Conservation (phyloP, 1,284 basidiomycete species). For the Heterobasidion occidentale region DNA sequence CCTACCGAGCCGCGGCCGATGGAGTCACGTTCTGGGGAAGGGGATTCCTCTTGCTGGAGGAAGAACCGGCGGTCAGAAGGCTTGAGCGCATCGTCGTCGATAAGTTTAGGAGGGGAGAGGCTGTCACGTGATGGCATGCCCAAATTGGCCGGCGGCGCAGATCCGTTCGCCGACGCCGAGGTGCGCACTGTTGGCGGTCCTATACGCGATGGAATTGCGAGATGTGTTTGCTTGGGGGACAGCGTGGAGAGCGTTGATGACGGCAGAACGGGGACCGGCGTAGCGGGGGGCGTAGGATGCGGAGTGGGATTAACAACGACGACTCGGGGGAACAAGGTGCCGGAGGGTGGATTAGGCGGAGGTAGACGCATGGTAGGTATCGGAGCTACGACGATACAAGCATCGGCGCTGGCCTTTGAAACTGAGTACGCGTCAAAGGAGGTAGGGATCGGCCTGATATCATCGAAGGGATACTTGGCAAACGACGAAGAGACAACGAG, state of each 20-base stretch:
- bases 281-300: slow-evolving; percentile 50
- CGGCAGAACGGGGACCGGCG: slow-evolving; percentile 26
- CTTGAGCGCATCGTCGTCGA: slow-evolving; percentile 22
- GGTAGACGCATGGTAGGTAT: slow-evolving; percentile 23
- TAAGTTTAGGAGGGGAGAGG: not conserved
- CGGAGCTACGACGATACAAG: slow-evolving; percentile 18
- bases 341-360: slow-evolving; percentile 17
- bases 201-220: slow-evolving; percentile 19
- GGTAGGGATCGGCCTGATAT: not conserved
- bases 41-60: slow-evolving; percentile 30
- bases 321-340: slow-evolving; percentile 33
- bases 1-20: slow-evolving; percentile 19
- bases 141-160: not conserved
- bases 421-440: not conserved
- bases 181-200: slow-evolving; percentile 1
- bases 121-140: slow-evolving; percentile 7
- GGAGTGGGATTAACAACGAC: slow-evolving; percentile 49
- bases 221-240: slow-evolving; percentile 13
- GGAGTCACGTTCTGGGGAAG: slow-evolving; percentile 25
- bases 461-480: slow-evolving; percentile 6
- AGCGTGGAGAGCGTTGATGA: slow-evolving; percentile 10
- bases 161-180: slow-evolving; percentile 2
- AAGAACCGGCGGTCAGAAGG: slow-evolving; percentile 35
- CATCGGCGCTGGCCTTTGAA: slow-evolving; percentile 12
- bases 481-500: slow-evolving; percentile 13